Evolutionary conservation across 2,329 filamentous ascomycete species (phyloP), one percentile per base, ranked within the genome.

Genomic region (Hymenoscyphus occultus): DNA sequence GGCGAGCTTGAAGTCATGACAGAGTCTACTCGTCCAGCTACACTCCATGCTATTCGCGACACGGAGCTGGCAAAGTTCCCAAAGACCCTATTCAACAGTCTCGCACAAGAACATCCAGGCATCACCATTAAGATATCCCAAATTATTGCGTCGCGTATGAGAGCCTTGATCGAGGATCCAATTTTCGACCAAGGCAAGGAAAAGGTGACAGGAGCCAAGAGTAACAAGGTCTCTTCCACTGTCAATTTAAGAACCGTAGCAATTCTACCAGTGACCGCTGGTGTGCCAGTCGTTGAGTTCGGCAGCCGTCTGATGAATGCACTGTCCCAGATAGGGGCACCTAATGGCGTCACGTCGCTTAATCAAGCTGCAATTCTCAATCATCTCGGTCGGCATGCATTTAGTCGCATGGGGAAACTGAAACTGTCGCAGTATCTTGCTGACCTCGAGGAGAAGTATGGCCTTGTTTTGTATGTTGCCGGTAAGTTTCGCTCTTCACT

Each of bases 71-170:
- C 96, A 65, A 98, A 97, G 73, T 97, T 99, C 66, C 95, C 95
- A 0, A 91, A 94, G 65, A 97, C 92, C 0, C 80, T 99, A 0
- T 99, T 99, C 82, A 99, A 99, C 81, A 99, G 95, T 74, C 85
- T 99, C 62, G 95, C 95, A 0, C 90, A 97, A 74, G 95, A 99
- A 74, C 95, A 99, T 74, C 95, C 95, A 5, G 96, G 93, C 56
- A 99, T 99, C 74, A 98, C 95, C 0, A 98, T 99, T 77, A 97
- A 98, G 77, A 96, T 99, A 35, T 98, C 95, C 1, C 99, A 98
- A 77, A 95, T 99, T 71, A 97, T 99, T 72, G 95, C 95, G 0
- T 93, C 93, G 42, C 88, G 95, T 2, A 98, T 99, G 95, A 85
- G 94, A 67, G 86, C 91, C 54, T 79, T 97, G 48, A 86, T 98